Percentiles rank a stretch among this genome's conserved stretches.
phyloP scores from a whole-genome alignment of 1,284 basidiomycete genomes.

The Apiotrichum brassicae region DNA sequence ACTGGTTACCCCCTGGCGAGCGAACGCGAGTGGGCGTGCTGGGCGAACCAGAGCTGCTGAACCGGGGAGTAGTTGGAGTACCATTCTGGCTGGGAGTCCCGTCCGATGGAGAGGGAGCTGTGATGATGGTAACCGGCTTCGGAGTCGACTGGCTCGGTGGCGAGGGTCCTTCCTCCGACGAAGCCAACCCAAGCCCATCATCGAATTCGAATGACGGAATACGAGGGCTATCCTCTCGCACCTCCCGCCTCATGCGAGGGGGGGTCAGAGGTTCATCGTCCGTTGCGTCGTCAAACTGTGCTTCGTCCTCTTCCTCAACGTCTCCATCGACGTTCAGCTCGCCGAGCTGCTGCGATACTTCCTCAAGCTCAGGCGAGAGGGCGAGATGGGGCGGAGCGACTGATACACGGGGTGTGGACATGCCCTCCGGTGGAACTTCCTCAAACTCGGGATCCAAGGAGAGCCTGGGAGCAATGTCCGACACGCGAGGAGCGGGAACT shows the following conservation, averaged over 20 bases:
- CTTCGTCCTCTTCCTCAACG: slow-evolving; percentile 2
- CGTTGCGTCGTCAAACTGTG: neutral
- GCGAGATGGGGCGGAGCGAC: slow-evolving; percentile 3
- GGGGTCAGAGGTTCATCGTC: slow-evolving; percentile 38
- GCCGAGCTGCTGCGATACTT: neutral
- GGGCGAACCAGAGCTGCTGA: neutral
- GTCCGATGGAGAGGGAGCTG: slow-evolving; percentile 1
- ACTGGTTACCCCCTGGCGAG: neutral
- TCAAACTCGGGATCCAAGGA: no score
- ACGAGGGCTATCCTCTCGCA: slow-evolving; percentile 30
- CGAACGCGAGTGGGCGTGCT: neutral
- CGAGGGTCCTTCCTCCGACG: neutral
- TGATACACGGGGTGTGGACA: neutral
- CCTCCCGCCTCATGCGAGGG: slow-evolving; percentile 5
- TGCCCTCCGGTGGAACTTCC: no score
- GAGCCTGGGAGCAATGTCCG: slow-evolving; percentile 1
- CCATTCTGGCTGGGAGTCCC: neutral
- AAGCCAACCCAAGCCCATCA: slow-evolving; percentile 6
- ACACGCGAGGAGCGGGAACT: slow-evolving; percentile 5
- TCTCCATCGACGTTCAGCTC: neutral
- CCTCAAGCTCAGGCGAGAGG: slow-evolving; percentile 6
- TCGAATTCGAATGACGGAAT: slow-evolving; percentile 44
- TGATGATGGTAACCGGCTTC: slow-evolving; percentile 3
- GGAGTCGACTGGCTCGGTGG: neutral
- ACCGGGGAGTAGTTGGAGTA: slow-evolving; percentile 1